Evolutionary conservation across 768 basidiomycete genomes (phyloP), one percentile per base, ranked within the genome.

Genomic region (Leccinum rimulosum): DNA sequence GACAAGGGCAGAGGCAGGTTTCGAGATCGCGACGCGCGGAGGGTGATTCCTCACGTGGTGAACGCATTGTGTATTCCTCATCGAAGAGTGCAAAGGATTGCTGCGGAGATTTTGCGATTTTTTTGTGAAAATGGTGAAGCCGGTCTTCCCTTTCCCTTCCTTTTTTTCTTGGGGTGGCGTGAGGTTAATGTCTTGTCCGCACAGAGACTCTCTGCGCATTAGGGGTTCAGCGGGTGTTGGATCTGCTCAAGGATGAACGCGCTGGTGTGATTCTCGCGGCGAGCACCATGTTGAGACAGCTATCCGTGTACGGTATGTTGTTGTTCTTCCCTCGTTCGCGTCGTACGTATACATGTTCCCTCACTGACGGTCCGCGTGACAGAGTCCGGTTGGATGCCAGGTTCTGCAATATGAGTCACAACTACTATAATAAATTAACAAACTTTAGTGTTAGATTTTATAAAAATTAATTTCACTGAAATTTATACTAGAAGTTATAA

Each of bases 331-430:
- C 8, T 14, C 4, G 47, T 14, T 31, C 25, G 12, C 12, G 3
- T 49, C 10, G 15, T 28, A 19, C 28, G 7, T 11, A 11, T 14
- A 30, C 6, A 8, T 9, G 8, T 6, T 0, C 10, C 33, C 35
- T 53, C n/a, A 36, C 6, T 14, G 27, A 40, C 6, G 11, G 19
- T 1, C 1, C 15, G 45, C n/a, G 11, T 6, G 2, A 11, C 47
- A 70, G 70, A 57, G 6, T 35, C 6, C 38, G 59, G 8, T 51
- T 22, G 5, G 54, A 61, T 5, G 58, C 60, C 0, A 22, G 55
- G 6, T 69, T 70, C 36, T 59, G 57, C 67, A 12, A 59, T 1
- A 35, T 71, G 59, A 63, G 64, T n/a, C 25, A 62, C 3, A 57
- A 66, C 4, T 70, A 67, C 53, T 66, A n/a, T n/a, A n/a, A n/a